These are phyloP conservation scores for Trichophyton rubrum DNA, from an alignment of 2,329 filamentous ascomycete species.

Conservation along the genomic window DNA sequence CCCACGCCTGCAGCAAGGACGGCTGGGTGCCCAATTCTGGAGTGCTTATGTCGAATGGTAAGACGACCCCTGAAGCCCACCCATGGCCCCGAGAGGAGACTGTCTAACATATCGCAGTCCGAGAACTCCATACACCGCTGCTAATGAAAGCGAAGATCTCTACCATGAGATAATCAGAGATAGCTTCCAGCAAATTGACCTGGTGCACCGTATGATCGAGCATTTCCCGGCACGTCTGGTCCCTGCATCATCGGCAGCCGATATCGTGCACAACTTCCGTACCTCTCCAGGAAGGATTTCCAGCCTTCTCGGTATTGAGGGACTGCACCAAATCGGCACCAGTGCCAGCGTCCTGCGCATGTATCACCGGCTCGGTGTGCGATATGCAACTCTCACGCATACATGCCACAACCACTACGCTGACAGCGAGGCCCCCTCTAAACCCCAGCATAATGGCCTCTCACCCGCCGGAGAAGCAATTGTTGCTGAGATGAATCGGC, in stretches of 20 bases:
- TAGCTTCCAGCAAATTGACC: conserved; percentile 64
- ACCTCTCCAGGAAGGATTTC: conserved; percentile 55
- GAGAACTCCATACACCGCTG: background rate
- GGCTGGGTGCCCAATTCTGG: conserved; percentile 72
- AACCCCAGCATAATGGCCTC: conserved; percentile 47
- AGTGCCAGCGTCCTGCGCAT: conserved; percentile 52
- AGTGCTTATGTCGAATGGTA: conserved; percentile 64
- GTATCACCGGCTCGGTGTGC: conserved; percentile 66
- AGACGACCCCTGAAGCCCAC: conserved; percentile 14
- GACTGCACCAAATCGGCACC: conserved; percentile 88
- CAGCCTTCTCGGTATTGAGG: conserved; percentile 70
- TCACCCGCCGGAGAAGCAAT: conserved; percentile 56
- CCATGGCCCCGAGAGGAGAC: background rate
- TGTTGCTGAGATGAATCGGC: conserved; percentile 79
- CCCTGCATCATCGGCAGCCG: conserved; percentile 39
- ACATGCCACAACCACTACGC: conserved; percentile 88
- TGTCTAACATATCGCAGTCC: background rate
- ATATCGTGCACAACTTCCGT: conserved; percentile 50
- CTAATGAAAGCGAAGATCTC: conserved; percentile 11
- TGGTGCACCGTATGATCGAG: conserved; percentile 51
- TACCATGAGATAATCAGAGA: conserved; percentile 33
- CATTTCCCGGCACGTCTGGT: conserved; percentile 54
- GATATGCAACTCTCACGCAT: conserved; percentile 89
- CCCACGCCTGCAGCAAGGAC: conserved; percentile 56
- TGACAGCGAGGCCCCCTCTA: conserved; percentile 56